These are phyloP conservation scores for Adansonia digitata DNA, from an alignment of 345 rosid genomes.

Conservation along the genomic window DNA sequence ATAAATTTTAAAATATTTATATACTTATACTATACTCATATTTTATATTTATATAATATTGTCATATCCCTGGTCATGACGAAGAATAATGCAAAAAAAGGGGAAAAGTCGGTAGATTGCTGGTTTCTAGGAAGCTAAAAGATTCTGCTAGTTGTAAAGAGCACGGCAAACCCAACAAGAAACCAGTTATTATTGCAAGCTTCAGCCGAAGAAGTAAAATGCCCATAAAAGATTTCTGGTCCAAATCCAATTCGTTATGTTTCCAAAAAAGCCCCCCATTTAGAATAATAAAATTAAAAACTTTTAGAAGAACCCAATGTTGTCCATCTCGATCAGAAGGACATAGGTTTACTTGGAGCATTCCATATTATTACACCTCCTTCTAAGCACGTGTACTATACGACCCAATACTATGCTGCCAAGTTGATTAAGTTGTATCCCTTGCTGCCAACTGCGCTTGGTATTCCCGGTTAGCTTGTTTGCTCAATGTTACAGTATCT, in stretches of 20 bases:
- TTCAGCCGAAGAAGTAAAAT: not conserved
- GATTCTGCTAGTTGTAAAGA: not conserved
- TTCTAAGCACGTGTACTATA: not conserved
- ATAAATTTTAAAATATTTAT: too few species aligned
- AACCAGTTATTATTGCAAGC: not conserved
- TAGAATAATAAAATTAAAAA: not conserved
- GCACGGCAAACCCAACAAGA: not conserved
- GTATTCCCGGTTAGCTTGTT: not conserved
- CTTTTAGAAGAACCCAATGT: not conserved
- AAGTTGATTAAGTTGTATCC: not conserved
- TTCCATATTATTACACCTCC: not conserved
- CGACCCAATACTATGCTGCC: slow-evolving; percentile 5
- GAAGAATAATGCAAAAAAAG: not conserved
- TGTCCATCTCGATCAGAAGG: not conserved
- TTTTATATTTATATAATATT: too few species aligned
- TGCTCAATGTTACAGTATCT: not conserved
- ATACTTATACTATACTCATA: too few species aligned
- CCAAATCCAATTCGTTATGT: not conserved
- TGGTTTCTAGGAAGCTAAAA: not conserved
- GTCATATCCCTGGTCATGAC: not conserved
- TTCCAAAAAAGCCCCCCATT: not conserved
- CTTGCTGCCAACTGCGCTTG: not conserved
- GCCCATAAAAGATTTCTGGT: not conserved
- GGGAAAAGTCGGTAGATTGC: not conserved
- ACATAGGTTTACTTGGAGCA: not conserved